Evolutionary conservation across 306 rosid species (phyloP), one percentile per base, ranked within the genome.

Genomic region (Trichosanthes truncata): DNA sequence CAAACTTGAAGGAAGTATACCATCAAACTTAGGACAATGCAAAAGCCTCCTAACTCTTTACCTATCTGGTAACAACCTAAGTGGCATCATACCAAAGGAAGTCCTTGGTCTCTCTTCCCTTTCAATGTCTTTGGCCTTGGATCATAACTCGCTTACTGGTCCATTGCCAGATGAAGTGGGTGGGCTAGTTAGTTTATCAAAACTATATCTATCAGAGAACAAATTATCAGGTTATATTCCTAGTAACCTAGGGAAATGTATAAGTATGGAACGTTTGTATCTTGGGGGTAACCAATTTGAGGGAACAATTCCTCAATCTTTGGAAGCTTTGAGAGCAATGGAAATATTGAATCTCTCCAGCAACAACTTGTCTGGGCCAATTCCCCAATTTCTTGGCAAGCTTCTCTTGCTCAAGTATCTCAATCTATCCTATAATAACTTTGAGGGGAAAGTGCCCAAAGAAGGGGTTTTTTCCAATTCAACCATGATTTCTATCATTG

Each of bases 121-220:
- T 59, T 59, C 84, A 7, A 35, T 82, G 3, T 66, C 5, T 31
- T 67, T 87, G 63, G 45, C 21, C 51, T 14, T 84, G 74, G 59
- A 81, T 57, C 43, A 67, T 17, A 87, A 84, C 74, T 57, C 18
- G 38, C 38, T 87, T 48, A 78, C 68, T 36, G 83, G 90, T 15
- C n/a, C 78, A 6, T 49, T 84, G 60, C 87, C 86, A 5, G 13
- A 9, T 20, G 85, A 87, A 82, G 85, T 84, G n/a, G 86, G 80
- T 4, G 43, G 3, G 7, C 55, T 80, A 2, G 49, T 29, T 9
- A 35, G 62, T 35, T 82, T 84, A 1, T 26, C 12, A 0, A 10
- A 23, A 56, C 60, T 87, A 52, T 76, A 80, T 9, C 6, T 84
- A 17, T 82, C 84, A 20, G 23, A 78, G 14, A 87, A 87, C 81